Evolutionary conservation across 768 basidiomycete genomes (phyloP).

Genomic region (Boletus speciosus): DNA sequence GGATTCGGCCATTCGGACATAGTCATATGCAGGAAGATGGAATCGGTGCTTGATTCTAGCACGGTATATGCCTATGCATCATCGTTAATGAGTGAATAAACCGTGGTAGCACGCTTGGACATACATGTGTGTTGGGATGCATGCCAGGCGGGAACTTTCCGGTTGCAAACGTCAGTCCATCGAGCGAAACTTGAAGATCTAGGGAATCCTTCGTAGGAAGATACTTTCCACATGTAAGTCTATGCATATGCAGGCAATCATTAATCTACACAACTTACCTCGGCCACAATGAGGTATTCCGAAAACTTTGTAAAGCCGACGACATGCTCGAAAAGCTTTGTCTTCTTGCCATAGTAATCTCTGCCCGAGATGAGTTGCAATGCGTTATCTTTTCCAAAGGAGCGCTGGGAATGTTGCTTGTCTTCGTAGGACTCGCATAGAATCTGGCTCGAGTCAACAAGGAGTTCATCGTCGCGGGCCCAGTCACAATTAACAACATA

Average conservation of each 20-base stretch:
- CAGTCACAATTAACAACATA: slow-evolving; percentile 93
- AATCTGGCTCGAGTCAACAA: slow-evolving; percentile 83
- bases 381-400: slow-evolving; percentile 55
- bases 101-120: slow-evolving; percentile 24
- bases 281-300: slow-evolving; percentile 93
- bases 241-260: slow-evolving; percentile 11
- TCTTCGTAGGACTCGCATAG: slow-evolving; percentile 84
- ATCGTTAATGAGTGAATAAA: neutral
- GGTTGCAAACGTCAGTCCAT: slow-evolving; percentile 79
- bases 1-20: slow-evolving; percentile 73
- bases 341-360: slow-evolving; percentile 68
- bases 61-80: slow-evolving; percentile 78
- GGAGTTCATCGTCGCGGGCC: slow-evolving; percentile 76
- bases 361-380: slow-evolving; percentile 76
- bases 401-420: slow-evolving; percentile 76
- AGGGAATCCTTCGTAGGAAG: slow-evolving; percentile 54
- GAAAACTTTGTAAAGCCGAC: slow-evolving; percentile 97
- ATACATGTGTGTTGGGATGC: slow-evolving; percentile 85
- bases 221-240: slow-evolving; percentile 38
- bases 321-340: slow-evolving; percentile 78
- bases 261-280: slow-evolving; percentile 48
- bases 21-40: slow-evolving; percentile 95
- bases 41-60: slow-evolving; percentile 88
- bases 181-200: slow-evolving; percentile 88
- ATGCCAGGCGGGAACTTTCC: slow-evolving; percentile 90